phyloP scores from a whole-genome alignment of 1,284 basidiomycete species.

The Leucoagaricus sp. region DNA sequence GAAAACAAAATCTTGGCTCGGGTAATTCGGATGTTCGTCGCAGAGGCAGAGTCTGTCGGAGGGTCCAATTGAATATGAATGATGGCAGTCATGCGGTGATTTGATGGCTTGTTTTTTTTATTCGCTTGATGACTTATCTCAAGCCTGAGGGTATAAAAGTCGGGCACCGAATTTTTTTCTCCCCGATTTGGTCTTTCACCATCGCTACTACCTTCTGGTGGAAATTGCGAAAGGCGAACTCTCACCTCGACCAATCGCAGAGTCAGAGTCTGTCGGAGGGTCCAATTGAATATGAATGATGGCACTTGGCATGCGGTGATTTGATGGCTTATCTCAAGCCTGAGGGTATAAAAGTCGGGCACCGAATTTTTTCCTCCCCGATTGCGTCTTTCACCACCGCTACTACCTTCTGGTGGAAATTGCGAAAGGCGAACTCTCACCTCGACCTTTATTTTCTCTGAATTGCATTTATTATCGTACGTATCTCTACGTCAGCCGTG shows the following conservation, averaged over 20 bases:
- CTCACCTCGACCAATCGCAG: background rate
- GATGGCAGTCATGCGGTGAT: background rate
- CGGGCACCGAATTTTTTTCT: background rate
- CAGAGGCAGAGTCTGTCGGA: too few species aligned
- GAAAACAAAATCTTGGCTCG: too few species aligned
- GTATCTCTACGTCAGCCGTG: too few species aligned
- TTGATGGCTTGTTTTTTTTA: background rate
- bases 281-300: too few species aligned
- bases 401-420: background rate
- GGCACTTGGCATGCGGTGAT: background rate
- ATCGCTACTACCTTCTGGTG: background rate
- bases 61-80: too few species aligned
- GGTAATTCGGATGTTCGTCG: too few species aligned
- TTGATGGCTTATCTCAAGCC: background rate
- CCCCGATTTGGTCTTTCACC: background rate
- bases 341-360: background rate
- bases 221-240: background rate
- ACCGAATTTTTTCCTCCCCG: background rate
- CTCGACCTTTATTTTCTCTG: too few species aligned
- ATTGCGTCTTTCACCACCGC: background rate
- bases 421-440: background rate
- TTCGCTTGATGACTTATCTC: background rate
- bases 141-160: background rate
- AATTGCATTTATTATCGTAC: too few species aligned
- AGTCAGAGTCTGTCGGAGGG: too few species aligned